Evolutionary conservation across 495 filamentous ascomycete genomes (phyloP), one percentile per base, ranked within the genome.

Genomic region (Cercophora scortea): DNA sequence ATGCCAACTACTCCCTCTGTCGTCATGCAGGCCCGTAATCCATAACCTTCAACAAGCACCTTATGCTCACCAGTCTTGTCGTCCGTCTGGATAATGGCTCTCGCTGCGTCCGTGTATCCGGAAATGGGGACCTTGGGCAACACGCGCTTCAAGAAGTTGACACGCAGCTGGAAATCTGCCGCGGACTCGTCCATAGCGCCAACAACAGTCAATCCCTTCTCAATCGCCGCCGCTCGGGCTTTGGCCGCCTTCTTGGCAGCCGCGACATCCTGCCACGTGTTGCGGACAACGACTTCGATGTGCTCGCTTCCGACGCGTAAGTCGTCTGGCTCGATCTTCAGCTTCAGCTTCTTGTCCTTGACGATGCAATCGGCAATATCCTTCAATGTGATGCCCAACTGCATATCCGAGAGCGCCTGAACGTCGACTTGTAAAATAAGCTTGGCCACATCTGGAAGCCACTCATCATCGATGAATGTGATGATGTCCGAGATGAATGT

Each of bases 41-140:
- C 93, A 70, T 97, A 97, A 15, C 93, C 93, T 76, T 98, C 93
- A 17, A 98, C 93, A 0, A 95, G 74, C 8, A 98, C 79, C 32
- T 79, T 84, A 61, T 89, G 76, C 19, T 80, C 75, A 18, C n/a
- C 47, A 0, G 76, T 78, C 47, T 75, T 61, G 18, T 78, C 70
- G 35, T 67, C 66, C 4, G 71, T 79, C 60, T 92, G 87, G 61
- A 98, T 91, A 63, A 98, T 91, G 45, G 91, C 94, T 47, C 93
- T 84, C 52, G 79, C 70, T 6, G 91, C 88, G 33, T 89, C 86
- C 1, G 89, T 84, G 66, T 96, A 93, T 17, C 93, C 93, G 19
- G 87, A 82, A 44, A 98, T 84, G 45, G 88, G 78, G 41, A 97
- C 81, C 12, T 79, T 70, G 2, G 90, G 90, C 8, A 98, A 70